A percentile compares a stretch with the other conserved stretches of the same genome.
phyloP scores from a whole-genome alignment of 2,329 filamentous ascomycete genomes.

The Fusarium aywerte region DNA sequence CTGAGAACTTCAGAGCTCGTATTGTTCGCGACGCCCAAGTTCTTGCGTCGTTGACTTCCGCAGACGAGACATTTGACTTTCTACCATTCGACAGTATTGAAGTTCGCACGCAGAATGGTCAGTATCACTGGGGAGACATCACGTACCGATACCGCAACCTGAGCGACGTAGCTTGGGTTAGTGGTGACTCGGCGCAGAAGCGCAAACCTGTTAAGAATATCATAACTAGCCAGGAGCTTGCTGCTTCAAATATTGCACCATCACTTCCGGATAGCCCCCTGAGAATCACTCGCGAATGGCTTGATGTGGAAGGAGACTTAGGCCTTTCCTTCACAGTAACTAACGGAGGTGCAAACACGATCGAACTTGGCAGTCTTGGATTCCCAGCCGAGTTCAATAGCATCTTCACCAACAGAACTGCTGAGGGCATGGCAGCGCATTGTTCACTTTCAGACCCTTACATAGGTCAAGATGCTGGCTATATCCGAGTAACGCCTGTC shows the following conservation, averaged over 20 bases:
- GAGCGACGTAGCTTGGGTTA: slow-evolving; percentile 55
- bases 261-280: slow-evolving; percentile 56
- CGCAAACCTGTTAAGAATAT: slow-evolving; percentile 47
- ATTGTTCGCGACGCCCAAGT: slow-evolving; percentile 59
- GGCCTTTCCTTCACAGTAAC: slow-evolving; percentile 62
- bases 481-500: slow-evolving; percentile 64
- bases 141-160: slow-evolving; percentile 64
- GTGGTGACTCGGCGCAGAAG: slow-evolving; percentile 58
- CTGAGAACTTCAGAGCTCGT: slow-evolving; percentile 55
- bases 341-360: slow-evolving; percentile 53
- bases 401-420: slow-evolving; percentile 64
- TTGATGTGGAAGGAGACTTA: slow-evolving; percentile 59
- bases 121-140: slow-evolving; percentile 69
- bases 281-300: slow-evolving; percentile 63
- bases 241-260: slow-evolving; percentile 54
- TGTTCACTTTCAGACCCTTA: slow-evolving; percentile 70
- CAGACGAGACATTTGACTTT: slow-evolving; percentile 61
- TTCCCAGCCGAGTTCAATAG: slow-evolving; percentile 71
- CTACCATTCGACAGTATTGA: slow-evolving; percentile 63
- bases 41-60: slow-evolving; percentile 59
- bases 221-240: slow-evolving; percentile 44
- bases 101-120: slow-evolving; percentile 59
- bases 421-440: slow-evolving; percentile 59
- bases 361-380: slow-evolving; percentile 68
- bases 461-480: slow-evolving; percentile 68